Percentiles rank a stretch among this genome's conserved stretches.
These are phyloP conservation scores for Graphilbum sp. DNA, from an alignment of 2,329 filamentous ascomycete species.

Conservation along the genomic window DNA sequence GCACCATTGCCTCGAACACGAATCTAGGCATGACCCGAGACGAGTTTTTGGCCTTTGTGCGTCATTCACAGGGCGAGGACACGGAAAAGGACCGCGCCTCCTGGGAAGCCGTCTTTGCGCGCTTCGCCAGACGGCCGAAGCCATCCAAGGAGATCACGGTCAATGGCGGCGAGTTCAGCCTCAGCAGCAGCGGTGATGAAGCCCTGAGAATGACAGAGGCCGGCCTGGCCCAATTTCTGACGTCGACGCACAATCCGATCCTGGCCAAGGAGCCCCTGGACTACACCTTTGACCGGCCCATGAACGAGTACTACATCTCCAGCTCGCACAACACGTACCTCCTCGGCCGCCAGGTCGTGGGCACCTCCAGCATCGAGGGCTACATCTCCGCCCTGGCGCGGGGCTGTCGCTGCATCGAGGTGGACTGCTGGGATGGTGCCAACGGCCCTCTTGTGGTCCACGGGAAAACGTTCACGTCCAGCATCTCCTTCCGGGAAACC, in stretches of 20 bases:
- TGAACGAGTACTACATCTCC: slow-evolving; percentile 96
- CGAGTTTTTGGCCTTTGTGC: slow-evolving; percentile 64
- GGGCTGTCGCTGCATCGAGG: slow-evolving; percentile 88
- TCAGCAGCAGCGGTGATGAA: not conserved
- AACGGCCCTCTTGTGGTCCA: slow-evolving; percentile 86
- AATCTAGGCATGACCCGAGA: slow-evolving; percentile 50
- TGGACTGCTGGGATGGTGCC: slow-evolving; percentile 93
- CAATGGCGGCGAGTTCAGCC: not conserved
- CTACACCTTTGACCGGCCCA: slow-evolving; percentile 57
- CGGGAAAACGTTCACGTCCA: slow-evolving; percentile 73
- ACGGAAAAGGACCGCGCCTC: slow-evolving; percentile 45
- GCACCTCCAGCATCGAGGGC: slow-evolving; percentile 82
- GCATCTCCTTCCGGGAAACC: slow-evolving; percentile 79
- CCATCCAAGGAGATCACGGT: slow-evolving; percentile 14
- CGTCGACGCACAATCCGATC: slow-evolving; percentile 56
- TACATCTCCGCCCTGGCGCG: slow-evolving; percentile 81
- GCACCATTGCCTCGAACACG: slow-evolving; percentile 37
- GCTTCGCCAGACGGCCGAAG: slow-evolving; percentile 45
- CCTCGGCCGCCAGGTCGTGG: slow-evolving; percentile 74
- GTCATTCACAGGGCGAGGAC: slow-evolving; percentile 58
- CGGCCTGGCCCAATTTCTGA: slow-evolving; percentile 62
- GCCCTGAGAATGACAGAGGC: slow-evolving; percentile 50
- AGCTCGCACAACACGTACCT: slow-evolving; percentile 98
- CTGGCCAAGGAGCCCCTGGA: slow-evolving; percentile 43
- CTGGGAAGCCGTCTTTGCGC: slow-evolving; percentile 61